A percentile compares a stretch with the other conserved stretches of the same genome.
Evolutionary conservation across 2,329 filamentous ascomycete genomes (phyloP).

Genomic region (Juglanconis sp.): DNA sequence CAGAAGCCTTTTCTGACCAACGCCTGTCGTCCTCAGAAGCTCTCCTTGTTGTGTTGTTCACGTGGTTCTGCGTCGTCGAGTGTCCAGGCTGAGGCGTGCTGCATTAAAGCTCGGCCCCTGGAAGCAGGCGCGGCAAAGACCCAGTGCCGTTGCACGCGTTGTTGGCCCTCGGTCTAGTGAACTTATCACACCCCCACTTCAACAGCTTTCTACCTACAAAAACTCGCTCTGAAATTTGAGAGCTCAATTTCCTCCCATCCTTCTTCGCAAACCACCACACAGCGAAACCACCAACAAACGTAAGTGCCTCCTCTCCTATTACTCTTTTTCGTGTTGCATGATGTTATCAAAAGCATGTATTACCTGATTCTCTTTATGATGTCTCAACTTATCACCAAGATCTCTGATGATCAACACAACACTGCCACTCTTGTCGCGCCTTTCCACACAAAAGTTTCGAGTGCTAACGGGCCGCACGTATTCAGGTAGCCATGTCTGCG

Average conservation of each 20-base stretch:
- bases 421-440: slow-evolving; percentile 4
- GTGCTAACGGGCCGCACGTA: slow-evolving; percentile 23
- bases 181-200: not conserved
- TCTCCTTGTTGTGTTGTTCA: not conserved
- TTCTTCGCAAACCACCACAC: not conserved
- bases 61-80: not conserved
- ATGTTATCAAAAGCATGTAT: slow-evolving; percentile 39
- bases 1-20: not conserved
- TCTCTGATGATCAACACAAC: slow-evolving; percentile 52
- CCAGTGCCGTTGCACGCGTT: not conserved
- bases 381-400: slow-evolving; percentile 64
- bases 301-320: slow-evolving; percentile 26
- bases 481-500: slow-evolving; percentile 20
- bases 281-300: slow-evolving; percentile 18
- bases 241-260: not conserved
- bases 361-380: slow-evolving; percentile 48
- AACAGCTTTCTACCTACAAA: not conserved
- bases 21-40: not conserved
- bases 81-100: not conserved
- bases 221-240: not conserved
- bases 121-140: not conserved
- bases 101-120: not conserved
- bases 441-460: slow-evolving; percentile 8
- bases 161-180: not conserved
- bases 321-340: slow-evolving; percentile 22